Percentiles rank a stretch among this genome's conserved stretches.
These are phyloP conservation scores for Nigrospora osmanthi DNA, from an alignment of 2,329 filamentous ascomycete genomes.

Conservation along the genomic window DNA sequence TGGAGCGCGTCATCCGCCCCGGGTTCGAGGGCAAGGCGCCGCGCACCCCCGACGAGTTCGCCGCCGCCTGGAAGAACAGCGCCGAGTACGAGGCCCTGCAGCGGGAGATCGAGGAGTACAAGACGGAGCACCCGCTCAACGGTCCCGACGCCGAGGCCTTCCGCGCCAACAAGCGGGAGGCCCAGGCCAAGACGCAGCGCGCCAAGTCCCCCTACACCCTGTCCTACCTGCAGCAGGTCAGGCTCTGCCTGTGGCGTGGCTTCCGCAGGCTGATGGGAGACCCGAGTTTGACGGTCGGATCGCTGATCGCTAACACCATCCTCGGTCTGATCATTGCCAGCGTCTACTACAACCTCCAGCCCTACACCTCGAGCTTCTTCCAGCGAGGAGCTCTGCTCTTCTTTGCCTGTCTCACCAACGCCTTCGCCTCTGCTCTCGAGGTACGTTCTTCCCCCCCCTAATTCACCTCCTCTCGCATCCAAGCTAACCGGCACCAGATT, in stretches of 20 bases:
- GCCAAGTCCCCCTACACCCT: constrained; percentile 12
- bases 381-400: constrained; percentile 71
- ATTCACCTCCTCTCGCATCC: neutral
- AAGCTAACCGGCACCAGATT: constrained; percentile 41
- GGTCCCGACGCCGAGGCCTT: constrained; percentile 45
- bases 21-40: constrained; percentile 48
- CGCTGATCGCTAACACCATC: constrained; percentile 61
- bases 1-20: constrained; percentile 42
- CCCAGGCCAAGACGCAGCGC: constrained; percentile 18
- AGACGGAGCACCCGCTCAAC: constrained; percentile 38
- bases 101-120: constrained; percentile 44
- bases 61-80: constrained; percentile 45
- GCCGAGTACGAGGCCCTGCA: constrained; percentile 38
- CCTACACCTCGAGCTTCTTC: constrained; percentile 62
- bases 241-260: constrained; percentile 11
- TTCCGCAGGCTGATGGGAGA: constrained; percentile 8
- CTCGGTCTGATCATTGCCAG: constrained; percentile 70
- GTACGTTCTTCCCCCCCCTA: constrained; percentile 22
- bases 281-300: constrained; percentile 23
- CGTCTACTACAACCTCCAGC: constrained; percentile 68
- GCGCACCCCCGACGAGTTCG: constrained; percentile 52
- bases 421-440: constrained; percentile 69
- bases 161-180: constrained; percentile 47
- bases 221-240: constrained; percentile 11
- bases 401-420: constrained; percentile 78